These are phyloP conservation scores for Lipomyces chichibuensis DNA, from an alignment of 805 yeast species.

Conservation along the genomic window DNA sequence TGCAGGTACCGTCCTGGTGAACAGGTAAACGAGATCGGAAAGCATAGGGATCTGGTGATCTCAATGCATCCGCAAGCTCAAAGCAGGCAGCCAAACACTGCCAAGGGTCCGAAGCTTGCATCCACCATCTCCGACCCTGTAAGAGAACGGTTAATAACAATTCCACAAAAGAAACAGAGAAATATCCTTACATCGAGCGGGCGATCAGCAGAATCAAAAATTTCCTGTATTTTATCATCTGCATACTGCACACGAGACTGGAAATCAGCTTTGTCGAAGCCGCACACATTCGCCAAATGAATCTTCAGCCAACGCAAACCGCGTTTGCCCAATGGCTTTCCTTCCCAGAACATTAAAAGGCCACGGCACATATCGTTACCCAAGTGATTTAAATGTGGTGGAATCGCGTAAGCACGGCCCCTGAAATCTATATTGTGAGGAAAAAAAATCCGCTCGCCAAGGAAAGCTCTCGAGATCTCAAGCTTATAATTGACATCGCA, in stretches of 20 bases:
- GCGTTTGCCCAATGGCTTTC: slow-evolving; percentile 53
- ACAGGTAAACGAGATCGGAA: slow-evolving; percentile 58
- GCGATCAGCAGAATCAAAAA: slow-evolving; percentile 52
- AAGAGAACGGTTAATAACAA: not conserved
- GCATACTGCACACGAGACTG: slow-evolving; percentile 55
- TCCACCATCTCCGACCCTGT: slow-evolving; percentile 57
- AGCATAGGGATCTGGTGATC: slow-evolving; percentile 54
- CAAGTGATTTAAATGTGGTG: slow-evolving; percentile 65
- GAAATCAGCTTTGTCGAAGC: slow-evolving; percentile 58
- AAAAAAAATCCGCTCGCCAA: slow-evolving; percentile 62
- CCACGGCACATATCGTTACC: slow-evolving; percentile 65
- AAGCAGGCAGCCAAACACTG: slow-evolving; percentile 61
- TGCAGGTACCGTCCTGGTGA: slow-evolving; percentile 71
- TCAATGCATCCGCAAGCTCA: slow-evolving; percentile 55
- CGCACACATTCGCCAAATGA: slow-evolving; percentile 63
- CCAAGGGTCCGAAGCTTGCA: slow-evolving; percentile 63
- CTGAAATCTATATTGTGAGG: slow-evolving; percentile 68
- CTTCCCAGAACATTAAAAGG: slow-evolving; percentile 62
- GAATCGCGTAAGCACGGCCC: slow-evolving; percentile 66
- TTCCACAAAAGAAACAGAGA: not conserved
- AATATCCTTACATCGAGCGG: slow-evolving; percentile 47
- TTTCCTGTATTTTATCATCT: slow-evolving; percentile 51
- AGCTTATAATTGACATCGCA: slow-evolving; percentile 92
- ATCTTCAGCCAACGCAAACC: slow-evolving; percentile 66
- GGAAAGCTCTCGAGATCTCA: slow-evolving; percentile 91